These are phyloP conservation scores for Clarireedia hainanense DNA, from an alignment of 2,329 filamentous ascomycete species.

Conservation along the genomic window DNA sequence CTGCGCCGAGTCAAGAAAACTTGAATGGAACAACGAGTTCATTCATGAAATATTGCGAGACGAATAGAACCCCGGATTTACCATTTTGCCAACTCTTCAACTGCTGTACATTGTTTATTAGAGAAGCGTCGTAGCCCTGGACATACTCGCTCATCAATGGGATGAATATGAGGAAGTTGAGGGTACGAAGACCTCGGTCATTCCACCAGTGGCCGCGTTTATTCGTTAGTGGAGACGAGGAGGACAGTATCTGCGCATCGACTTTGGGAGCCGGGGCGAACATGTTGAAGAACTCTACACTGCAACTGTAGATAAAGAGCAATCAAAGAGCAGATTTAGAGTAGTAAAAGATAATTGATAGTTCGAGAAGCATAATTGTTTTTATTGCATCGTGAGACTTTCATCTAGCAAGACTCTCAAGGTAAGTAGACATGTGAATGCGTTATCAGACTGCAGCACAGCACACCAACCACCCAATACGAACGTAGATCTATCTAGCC, in stretches of 20 bases:
- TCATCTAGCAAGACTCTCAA: too few relatives aligned
- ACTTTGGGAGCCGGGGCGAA: background rate
- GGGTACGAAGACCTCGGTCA: slow-evolving; percentile 10
- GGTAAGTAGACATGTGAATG: too few relatives aligned
- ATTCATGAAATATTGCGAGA: background rate
- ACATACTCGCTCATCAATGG: slow-evolving; percentile 19
- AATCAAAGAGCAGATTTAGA: too few relatives aligned
- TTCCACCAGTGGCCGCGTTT: slow-evolving; percentile 16
- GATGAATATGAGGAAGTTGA: slow-evolving; percentile 16
- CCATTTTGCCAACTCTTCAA: slow-evolving; percentile 13
- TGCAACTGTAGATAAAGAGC: too few relatives aligned
- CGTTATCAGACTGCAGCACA: too few relatives aligned
- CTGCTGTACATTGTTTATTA: slow-evolving; percentile 18
- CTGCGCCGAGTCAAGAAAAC: background rate
- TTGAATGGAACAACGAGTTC: background rate
- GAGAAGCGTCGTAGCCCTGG: slow-evolving; percentile 14
- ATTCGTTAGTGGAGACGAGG: slow-evolving; percentile 10
- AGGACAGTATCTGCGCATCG: background rate
- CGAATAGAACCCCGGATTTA: background rate
- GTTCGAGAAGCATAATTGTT: too few relatives aligned
- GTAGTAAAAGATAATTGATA: too few relatives aligned
- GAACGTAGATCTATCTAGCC: too few relatives aligned
- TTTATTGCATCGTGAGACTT: too few relatives aligned
- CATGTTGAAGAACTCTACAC: background rate
- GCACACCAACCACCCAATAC: too few relatives aligned